Conservation (phyloP, 305 asterid genomes). For the Rubia peregrina region DNA sequence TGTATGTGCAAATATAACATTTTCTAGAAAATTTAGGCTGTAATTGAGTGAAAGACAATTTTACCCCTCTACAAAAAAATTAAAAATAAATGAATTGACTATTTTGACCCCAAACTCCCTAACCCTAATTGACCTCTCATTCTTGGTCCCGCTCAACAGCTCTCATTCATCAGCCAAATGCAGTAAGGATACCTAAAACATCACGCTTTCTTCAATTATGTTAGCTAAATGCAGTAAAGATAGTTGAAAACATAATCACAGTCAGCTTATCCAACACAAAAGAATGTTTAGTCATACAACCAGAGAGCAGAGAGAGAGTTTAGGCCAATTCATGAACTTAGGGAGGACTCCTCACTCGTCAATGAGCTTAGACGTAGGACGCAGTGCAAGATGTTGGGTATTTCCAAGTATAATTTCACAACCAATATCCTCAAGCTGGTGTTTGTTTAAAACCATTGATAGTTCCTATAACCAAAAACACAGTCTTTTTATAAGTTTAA, state of each 20-base stretch:
- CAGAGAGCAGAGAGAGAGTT: conserved; percentile 16
- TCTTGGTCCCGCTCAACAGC: too few species aligned
- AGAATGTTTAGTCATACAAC: neutral
- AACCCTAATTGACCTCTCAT: too few species aligned
- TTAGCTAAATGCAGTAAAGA: conserved; percentile 96
- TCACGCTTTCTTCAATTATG: conserved; percentile 89
- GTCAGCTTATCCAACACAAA: neutral
- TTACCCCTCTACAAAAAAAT: too few species aligned
- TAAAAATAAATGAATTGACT: too few species aligned
- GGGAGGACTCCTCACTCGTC: conserved; percentile 92
- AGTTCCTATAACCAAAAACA: conserved; percentile 44
- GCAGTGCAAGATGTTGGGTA: conserved; percentile 89
- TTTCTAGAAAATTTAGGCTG: too few species aligned
- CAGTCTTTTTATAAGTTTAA: too few species aligned
- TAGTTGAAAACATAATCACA: conserved; percentile 23
- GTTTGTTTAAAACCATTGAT: conserved; percentile 76
- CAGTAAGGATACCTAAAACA: conserved; percentile 62
- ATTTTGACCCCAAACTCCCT: too few species aligned
- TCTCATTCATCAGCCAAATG: too few species aligned
- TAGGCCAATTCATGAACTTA: conserved; percentile 93
- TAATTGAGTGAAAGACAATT: too few species aligned
- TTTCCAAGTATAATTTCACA: conserved; percentile 98
- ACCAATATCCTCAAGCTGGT: conserved; percentile 94
- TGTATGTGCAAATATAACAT: too few species aligned
- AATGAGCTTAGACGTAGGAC: conserved; percentile 95